These are phyloP conservation scores for Pleurotus tuoliensis DNA, from an alignment of 768 basidiomycete species.

Conservation along the genomic window DNA sequence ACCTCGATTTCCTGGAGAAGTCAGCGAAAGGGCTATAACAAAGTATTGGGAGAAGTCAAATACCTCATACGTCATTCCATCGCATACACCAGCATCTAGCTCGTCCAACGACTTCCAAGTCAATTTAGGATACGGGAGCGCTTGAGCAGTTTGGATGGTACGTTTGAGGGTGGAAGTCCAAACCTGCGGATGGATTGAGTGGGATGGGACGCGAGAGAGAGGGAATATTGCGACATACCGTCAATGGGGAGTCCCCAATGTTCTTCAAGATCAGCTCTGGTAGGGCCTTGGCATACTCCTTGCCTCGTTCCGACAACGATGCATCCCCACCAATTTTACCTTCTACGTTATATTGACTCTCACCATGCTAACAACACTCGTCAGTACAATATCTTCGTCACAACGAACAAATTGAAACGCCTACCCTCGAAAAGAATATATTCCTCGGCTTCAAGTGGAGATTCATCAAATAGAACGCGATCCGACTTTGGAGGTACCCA, in stretches of 20 bases:
- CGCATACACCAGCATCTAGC: conserved; percentile 97
- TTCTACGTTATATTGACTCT: conserved; percentile 94
- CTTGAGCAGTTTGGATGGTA: conserved; percentile 85
- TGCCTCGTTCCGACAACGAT: conserved; percentile 74
- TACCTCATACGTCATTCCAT: conserved; percentile 96
- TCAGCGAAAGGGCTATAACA: neutral
- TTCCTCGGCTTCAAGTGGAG: conserved; percentile 93
- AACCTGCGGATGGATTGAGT: conserved; percentile 45
- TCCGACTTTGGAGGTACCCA: conserved; percentile 93
- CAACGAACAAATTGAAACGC: conserved; percentile 19
- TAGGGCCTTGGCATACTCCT: conserved; percentile 81
- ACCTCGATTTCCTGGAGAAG: conserved; percentile 81
- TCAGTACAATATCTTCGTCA: conserved; percentile 6
- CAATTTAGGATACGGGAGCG: conserved; percentile 82
- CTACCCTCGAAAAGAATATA: conserved; percentile 92
- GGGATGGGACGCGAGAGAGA: neutral
- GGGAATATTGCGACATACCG: conserved; percentile 42
- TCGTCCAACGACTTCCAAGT: conserved; percentile 99
- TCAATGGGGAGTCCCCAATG: conserved; percentile 83
- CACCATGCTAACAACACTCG: conserved; percentile 73
- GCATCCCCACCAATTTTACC: conserved; percentile 99
- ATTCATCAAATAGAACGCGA: conserved; percentile 99
- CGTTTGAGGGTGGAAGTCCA: conserved; percentile 98
- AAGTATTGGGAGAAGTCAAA: neutral
- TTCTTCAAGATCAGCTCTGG: conserved; percentile 87